A percentile compares a stretch with the other conserved stretches of the same genome.
phyloP scores from a whole-genome alignment of 106 monocot genomes.

The Ottelia alismoides region DNA sequence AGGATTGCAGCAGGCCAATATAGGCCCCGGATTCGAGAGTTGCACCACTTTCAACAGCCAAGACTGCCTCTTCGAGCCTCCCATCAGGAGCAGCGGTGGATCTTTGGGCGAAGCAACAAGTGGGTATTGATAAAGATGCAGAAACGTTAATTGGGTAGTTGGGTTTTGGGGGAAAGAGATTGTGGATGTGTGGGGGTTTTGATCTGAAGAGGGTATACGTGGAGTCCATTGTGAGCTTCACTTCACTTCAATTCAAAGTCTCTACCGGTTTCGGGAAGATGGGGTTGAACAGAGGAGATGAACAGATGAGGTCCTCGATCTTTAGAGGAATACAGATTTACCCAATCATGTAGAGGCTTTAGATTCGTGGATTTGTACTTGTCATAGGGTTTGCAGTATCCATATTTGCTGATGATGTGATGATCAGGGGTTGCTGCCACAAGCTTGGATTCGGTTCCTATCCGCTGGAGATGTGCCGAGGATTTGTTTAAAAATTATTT shows the following conservation, averaged over 20 bases:
- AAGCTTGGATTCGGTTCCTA: too few relatives aligned
- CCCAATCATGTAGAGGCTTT: too few relatives aligned
- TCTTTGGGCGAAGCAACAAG: conserved; percentile 1
- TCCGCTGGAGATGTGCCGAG: too few relatives aligned
- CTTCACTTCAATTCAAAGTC: too few relatives aligned
- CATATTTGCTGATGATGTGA: too few relatives aligned
- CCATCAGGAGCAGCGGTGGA: conserved; percentile 5
- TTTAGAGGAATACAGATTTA: too few relatives aligned
- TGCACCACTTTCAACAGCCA: conserved; percentile 24
- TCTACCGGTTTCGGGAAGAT: conserved; percentile 7
- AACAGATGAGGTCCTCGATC: too few relatives aligned
- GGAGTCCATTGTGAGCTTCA: not conserved
- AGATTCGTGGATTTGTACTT: too few relatives aligned
- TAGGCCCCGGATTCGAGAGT: conserved; percentile 26
- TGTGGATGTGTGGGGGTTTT: conserved; percentile 1
- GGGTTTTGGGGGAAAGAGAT: conserved; percentile 4
- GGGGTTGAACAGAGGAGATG: conserved; percentile 9
- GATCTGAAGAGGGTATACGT: not conserved
- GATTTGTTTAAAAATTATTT: too few relatives aligned
- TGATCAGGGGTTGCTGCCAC: too few relatives aligned
- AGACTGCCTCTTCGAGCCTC: conserved; percentile 60
- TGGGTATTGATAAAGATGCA: not conserved
- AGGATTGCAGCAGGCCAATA: conserved; percentile 63
- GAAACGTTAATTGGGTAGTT: not conserved
- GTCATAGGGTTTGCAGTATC: too few relatives aligned